A percentile compares a stretch with the other conserved stretches of the same genome.
These are phyloP conservation scores for Lachnellula suecica DNA, from an alignment of 2,329 filamentous ascomycete species.

Conservation along the genomic window DNA sequence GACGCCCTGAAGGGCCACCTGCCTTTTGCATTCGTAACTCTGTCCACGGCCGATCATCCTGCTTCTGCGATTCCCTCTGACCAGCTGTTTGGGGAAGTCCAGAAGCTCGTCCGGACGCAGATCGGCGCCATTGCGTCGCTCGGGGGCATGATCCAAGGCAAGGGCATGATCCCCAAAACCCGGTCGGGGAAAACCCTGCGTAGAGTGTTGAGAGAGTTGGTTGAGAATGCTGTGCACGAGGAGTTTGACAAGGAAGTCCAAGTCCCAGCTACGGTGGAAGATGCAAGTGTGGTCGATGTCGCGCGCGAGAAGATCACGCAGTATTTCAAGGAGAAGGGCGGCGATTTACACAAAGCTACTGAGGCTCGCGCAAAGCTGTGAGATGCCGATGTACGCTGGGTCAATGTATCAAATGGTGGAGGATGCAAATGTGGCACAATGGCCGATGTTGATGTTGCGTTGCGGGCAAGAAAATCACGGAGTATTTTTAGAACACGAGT, in stretches of 20 bases:
- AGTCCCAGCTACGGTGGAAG: slow-evolving; percentile 84
- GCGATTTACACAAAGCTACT: slow-evolving; percentile 25
- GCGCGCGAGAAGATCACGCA: slow-evolving; percentile 69
- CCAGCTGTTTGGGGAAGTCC: slow-evolving; percentile 59
- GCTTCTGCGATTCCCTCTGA: slow-evolving; percentile 48
- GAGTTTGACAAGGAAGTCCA: slow-evolving; percentile 71
- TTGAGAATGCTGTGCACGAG: slow-evolving; percentile 77
- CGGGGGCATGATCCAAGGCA: slow-evolving; percentile 81
- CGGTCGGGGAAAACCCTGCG: slow-evolving; percentile 88
- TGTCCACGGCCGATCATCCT: slow-evolving; percentile 51
- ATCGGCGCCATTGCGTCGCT: slow-evolving; percentile 86
- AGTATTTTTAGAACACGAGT: too few relatives aligned
- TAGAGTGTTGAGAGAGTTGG: slow-evolving; percentile 75
- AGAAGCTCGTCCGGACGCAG: slow-evolving; percentile 70
- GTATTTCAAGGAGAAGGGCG: slow-evolving; percentile 62
- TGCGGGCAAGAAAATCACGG: too few relatives aligned
- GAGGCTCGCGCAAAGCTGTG: slow-evolving; percentile 49
- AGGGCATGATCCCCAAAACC: slow-evolving; percentile 88
- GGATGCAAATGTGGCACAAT: too few relatives aligned
- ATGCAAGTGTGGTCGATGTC: slow-evolving; percentile 70
- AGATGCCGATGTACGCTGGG: too few relatives aligned
- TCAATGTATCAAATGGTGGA: background rate
- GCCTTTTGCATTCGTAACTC: slow-evolving; percentile 83
- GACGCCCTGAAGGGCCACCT: slow-evolving; percentile 86
- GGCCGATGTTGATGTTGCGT: too few relatives aligned